phyloP scores from a whole-genome alignment of 2,329 filamentous ascomycete genomes.

The Cryphonectria japonica region DNA sequence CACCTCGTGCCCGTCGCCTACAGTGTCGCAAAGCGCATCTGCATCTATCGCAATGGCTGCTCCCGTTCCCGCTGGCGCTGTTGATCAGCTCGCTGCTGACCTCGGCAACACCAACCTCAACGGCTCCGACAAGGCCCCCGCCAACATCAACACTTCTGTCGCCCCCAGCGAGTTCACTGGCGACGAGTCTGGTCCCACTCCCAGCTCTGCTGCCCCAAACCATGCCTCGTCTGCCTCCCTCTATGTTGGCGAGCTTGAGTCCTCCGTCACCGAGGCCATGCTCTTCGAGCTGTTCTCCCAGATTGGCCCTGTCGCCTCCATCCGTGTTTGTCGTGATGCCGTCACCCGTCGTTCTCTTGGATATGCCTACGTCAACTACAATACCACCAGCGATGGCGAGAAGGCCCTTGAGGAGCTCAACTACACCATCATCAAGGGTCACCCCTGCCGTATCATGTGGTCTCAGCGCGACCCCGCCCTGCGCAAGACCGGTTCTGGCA shows the following conservation, averaged over 20 bases:
- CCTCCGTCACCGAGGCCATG: slow-evolving; percentile 98
- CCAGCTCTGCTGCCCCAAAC: slow-evolving; percentile 77
- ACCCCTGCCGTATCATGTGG: slow-evolving; percentile 99
- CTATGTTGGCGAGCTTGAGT: slow-evolving; percentile 98
- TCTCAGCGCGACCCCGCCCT: slow-evolving; percentile 98
- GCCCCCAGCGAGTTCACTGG: slow-evolving; percentile 52
- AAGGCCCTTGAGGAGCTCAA: slow-evolving; percentile 99
- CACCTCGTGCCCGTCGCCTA: slow-evolving; percentile 28
- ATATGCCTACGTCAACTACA: slow-evolving; percentile 99
- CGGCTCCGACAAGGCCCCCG: slow-evolving; percentile 66
- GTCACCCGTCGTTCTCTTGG: slow-evolving; percentile 98
- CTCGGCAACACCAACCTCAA: slow-evolving; percentile 73
- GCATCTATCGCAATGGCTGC: slow-evolving; percentile 60
- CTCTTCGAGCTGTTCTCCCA: slow-evolving; percentile 99
- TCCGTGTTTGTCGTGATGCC: slow-evolving; percentile 98
- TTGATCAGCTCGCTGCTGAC: slow-evolving; percentile 81
- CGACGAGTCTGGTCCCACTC: slow-evolving; percentile 70
- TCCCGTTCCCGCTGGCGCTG: slow-evolving; percentile 61
- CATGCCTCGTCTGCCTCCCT: slow-evolving; percentile 97
- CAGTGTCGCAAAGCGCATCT: slow-evolving; percentile 31
- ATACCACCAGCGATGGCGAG: slow-evolving; percentile 93
- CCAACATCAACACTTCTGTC: slow-evolving; percentile 74
- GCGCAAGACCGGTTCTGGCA: slow-evolving; percentile 98
- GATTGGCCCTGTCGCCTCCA: slow-evolving; percentile 97
- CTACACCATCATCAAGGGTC: slow-evolving; percentile 99